These are phyloP conservation scores for Mycena metata DNA, from an alignment of 768 basidiomycete genomes.

Conservation along the genomic window DNA sequence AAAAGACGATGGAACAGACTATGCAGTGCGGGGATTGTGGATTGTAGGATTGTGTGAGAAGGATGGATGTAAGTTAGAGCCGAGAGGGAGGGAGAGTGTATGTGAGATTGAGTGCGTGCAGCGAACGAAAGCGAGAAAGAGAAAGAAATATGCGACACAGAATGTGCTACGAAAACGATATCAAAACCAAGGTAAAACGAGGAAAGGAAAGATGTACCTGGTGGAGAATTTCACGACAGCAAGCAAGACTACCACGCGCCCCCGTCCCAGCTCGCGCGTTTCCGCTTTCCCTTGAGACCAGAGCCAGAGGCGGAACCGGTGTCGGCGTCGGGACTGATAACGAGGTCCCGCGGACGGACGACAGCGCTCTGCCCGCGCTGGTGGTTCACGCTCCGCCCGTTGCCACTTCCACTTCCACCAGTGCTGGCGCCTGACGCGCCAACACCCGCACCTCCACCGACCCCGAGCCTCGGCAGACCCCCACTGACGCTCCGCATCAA, in stretches of 20 bases:
- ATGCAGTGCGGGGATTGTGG: constrained; percentile 7
- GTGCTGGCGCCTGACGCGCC: background rate
- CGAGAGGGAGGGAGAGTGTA: background rate
- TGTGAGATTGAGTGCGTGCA: background rate
- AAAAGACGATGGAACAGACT: background rate
- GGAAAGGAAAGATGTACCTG: too few species aligned
- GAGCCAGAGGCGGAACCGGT: background rate
- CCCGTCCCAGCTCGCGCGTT: constrained; percentile 63
- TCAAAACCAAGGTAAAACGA: too few species aligned
- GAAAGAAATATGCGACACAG: background rate
- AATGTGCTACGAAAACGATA: background rate
- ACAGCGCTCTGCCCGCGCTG: constrained; percentile 59
- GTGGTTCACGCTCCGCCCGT: constrained; percentile 42
- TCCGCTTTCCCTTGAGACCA: constrained; percentile 48
- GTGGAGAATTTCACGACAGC: background rate
- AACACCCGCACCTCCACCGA: too few species aligned
- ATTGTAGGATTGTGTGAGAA: background rate
- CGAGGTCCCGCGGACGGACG: constrained; percentile 57
- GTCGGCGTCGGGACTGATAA: constrained; percentile 41
- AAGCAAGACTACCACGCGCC: constrained; percentile 37
- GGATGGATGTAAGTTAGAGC: too few species aligned
- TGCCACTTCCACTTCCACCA: constrained; percentile 17
- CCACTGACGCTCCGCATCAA: constrained; percentile 31
- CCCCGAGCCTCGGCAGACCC: constrained; percentile 6
- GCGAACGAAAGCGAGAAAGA: constrained; percentile 2